These are phyloP conservation scores for Lactarius evosmus DNA, from an alignment of 768 basidiomycete species.

Conservation along the genomic window DNA sequence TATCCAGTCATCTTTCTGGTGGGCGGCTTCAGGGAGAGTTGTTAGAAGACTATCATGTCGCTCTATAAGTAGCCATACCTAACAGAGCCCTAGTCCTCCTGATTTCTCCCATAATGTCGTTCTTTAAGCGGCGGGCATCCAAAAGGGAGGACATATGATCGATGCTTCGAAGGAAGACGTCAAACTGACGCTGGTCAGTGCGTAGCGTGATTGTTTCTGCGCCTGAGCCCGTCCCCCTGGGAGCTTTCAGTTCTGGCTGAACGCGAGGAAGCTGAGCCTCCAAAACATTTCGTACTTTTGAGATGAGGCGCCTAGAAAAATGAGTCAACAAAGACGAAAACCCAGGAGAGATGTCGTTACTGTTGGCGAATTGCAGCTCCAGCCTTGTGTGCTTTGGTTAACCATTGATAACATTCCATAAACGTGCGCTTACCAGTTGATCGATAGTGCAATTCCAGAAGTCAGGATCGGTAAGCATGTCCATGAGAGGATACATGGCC, in stretches of 20 bases:
- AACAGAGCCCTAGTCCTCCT: constrained; percentile 71
- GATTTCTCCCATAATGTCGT: constrained; percentile 91
- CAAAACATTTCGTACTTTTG: constrained; percentile 79
- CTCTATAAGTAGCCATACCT: constrained; percentile 42
- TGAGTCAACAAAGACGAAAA: constrained; percentile 12
- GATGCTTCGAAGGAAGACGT: constrained; percentile 87
- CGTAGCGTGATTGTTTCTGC: constrained; percentile 77
- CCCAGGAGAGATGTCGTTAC: constrained; percentile 48
- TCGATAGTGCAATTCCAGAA: constrained; percentile 96
- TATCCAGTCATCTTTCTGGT: constrained; percentile 87
- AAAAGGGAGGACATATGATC: constrained; percentile 74
- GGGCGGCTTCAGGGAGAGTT: constrained; percentile 51
- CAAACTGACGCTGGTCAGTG: constrained; percentile 81
- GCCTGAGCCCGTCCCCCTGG: constrained; percentile 36
- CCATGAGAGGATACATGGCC: constrained; percentile 82
- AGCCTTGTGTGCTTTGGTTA: constrained; percentile 40
- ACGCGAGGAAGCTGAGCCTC: constrained; percentile 72
- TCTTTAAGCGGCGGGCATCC: constrained; percentile 87
- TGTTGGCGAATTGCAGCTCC: constrained; percentile 69
- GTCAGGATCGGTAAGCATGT: constrained; percentile 92
- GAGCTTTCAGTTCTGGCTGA: constrained; percentile 42
- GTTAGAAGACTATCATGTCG: not conserved
- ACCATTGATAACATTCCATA: not conserved
- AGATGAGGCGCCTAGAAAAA: constrained; percentile 66
- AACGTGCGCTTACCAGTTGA: constrained; percentile 66